phyloP scores from a whole-genome alignment of 176 grass and related monocot genomes.

The Lolium multiflorum region DNA sequence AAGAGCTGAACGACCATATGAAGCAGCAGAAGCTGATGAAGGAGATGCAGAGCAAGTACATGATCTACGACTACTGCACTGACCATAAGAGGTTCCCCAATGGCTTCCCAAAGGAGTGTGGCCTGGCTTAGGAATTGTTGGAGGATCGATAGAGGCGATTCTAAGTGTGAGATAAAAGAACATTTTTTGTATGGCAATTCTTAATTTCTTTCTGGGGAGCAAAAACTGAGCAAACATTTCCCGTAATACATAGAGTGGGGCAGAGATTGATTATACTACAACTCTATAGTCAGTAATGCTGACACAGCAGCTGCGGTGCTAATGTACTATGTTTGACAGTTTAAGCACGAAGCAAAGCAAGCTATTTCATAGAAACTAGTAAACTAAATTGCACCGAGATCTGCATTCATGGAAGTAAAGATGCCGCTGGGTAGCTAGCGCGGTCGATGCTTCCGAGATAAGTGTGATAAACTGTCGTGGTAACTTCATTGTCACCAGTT shows the following conservation, averaged over 20 bases:
- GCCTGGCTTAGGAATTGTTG: too few relatives aligned
- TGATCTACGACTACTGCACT: constrained; percentile 67
- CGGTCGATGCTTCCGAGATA: background rate
- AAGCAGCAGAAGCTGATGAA: background rate
- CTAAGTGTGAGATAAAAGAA: too few relatives aligned
- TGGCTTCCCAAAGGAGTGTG: constrained; percentile 41
- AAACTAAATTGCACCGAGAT: constrained; percentile 17
- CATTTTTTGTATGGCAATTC: too few relatives aligned
- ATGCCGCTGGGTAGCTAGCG: background rate
- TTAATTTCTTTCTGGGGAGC: too few relatives aligned
- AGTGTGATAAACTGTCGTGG: background rate
- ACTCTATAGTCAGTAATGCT: too few relatives aligned
- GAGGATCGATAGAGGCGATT: too few relatives aligned
- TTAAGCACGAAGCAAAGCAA: background rate
- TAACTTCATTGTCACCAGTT: background rate
- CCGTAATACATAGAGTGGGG: too few relatives aligned
- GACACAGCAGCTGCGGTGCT: background rate
- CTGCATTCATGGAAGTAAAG: background rate
- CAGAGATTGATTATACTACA: background rate
- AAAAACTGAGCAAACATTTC: too few relatives aligned
- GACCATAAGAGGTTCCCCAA: constrained; percentile 38
- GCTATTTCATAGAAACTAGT: background rate
- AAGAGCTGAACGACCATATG: constrained; percentile 21
- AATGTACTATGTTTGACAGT: background rate
- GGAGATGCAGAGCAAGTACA: constrained; percentile 39